Percentiles rank a stretch among this genome's conserved stretches.
Conservation (phyloP, 1,284 basidiomycete genomes). For the Pseudomicrostroma phylloplanum region DNA sequence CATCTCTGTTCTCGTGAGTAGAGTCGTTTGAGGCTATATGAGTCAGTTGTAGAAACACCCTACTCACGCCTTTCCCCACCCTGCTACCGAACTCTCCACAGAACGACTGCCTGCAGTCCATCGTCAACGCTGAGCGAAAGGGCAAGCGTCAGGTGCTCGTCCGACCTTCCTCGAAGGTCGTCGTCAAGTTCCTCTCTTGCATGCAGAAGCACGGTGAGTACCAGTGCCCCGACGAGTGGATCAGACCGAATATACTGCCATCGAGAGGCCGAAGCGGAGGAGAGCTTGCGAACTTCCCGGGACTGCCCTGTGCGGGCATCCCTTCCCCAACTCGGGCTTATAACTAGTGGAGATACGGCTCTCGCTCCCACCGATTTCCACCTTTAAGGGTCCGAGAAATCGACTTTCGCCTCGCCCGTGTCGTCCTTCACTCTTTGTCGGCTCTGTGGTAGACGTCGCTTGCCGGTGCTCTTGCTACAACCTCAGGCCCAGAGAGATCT, state of each 20-base stretch:
- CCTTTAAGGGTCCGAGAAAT: slow-evolving; percentile 50
- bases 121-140: slow-evolving; percentile 51
- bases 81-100: slow-evolving; percentile 11
- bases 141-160: slow-evolving; percentile 50
- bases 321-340: slow-evolving; percentile 33
- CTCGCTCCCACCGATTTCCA: slow-evolving; percentile 35
- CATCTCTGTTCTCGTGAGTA: slow-evolving; percentile 49
- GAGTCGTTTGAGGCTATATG: background rate
- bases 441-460: no score
- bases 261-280: no score
- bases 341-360: slow-evolving; percentile 48
- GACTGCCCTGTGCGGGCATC: background rate
- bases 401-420: slow-evolving; percentile 15
- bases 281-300: no score
- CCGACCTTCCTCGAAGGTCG: slow-evolving; percentile 50
- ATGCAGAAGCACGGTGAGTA: slow-evolving; percentile 52
- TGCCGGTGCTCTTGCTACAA: no score
- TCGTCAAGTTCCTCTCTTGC: slow-evolving; percentile 50
- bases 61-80: background rate
- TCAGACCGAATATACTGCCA: no score
- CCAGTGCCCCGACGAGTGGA: background rate
- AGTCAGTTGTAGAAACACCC: background rate
- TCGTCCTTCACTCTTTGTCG: no score
- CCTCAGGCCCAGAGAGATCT: no score
- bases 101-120: slow-evolving; percentile 51